Percentiles rank a stretch among this genome's conserved stretches.
phyloP scores from a whole-genome alignment of 352 stramenopile species.

The Aphanomyces invadans region DNA sequence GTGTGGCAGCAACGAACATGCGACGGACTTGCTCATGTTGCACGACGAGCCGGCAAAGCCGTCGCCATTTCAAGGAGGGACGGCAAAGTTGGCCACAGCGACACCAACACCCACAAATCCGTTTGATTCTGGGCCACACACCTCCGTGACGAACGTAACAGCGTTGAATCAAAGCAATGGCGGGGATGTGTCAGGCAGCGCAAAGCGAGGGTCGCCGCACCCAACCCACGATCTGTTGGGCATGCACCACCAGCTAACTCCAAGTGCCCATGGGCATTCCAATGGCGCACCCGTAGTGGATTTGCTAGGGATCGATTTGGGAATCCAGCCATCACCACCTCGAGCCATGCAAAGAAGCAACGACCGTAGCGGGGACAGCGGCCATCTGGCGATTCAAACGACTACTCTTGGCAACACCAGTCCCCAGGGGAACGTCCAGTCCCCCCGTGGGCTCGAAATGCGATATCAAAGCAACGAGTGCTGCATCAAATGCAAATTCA shows the following conservation, averaged over 20 bases:
- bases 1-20: neutral
- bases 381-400: neutral
- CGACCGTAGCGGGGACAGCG: neutral
- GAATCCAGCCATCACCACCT: neutral
- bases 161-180: neutral
- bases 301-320: neutral
- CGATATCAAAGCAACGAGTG: slow-evolving; percentile 17
- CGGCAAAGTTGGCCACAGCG: neutral
- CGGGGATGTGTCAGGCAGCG: neutral
- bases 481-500: slow-evolving; percentile 67
- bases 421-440: slow-evolving; percentile 24
- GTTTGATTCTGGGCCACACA: slow-evolving; percentile 3
- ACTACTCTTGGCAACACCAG: slow-evolving; percentile 29
- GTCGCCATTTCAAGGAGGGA: neutral
- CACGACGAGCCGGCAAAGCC: neutral
- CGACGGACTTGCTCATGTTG: neutral
- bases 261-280: neutral
- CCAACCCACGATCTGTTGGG: slow-evolving; percentile 11
- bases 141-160: neutral
- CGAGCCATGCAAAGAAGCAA: slow-evolving; percentile 7
- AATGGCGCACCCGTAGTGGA: neutral
- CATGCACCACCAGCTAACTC: neutral
- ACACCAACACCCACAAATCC: neutral
- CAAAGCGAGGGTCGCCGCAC: neutral
- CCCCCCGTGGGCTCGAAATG: slow-evolving; percentile 13